These are phyloP conservation scores for Plasmodium gonderi DNA, from an alignment of 169 alveolate species.

Conservation along the genomic window DNA sequence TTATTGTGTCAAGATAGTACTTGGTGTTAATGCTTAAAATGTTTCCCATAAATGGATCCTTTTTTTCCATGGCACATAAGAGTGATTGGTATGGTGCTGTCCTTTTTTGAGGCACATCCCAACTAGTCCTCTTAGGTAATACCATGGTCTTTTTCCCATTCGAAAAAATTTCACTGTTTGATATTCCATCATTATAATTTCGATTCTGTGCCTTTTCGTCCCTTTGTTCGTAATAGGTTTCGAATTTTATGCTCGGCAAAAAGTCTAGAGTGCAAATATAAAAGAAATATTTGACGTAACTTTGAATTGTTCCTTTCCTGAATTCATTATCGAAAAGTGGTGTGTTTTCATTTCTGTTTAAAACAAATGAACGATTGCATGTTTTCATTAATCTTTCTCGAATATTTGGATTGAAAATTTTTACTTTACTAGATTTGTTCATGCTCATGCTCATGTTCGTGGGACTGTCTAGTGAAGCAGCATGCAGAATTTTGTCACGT, in stretches of 20 bases:
- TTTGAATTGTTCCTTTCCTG: neutral
- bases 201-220: neutral
- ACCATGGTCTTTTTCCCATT: neutral
- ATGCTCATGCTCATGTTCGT: neutral
- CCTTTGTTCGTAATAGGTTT: slow-evolving; percentile 24
- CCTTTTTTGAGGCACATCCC: neutral
- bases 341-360: neutral
- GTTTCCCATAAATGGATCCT: neutral
- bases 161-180: slow-evolving; percentile 3
- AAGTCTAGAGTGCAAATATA: slow-evolving; percentile 65
- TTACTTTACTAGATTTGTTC: neutral
- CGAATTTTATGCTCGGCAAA: slow-evolving; percentile 59
- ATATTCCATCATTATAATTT: neutral
- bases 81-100: neutral
- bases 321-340: neutral
- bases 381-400: neutral
- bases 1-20: neutral
- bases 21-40: neutral
- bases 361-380: neutral
- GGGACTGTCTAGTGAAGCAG: neutral
- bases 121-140: no score
- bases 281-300: slow-evolving; percentile 28
- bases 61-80: neutral
- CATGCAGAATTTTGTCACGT: neutral
- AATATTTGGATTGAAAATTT: neutral